Evolutionary conservation across 345 rosid species (phyloP).

Genomic region (Arabidopsis arenosa): DNA sequence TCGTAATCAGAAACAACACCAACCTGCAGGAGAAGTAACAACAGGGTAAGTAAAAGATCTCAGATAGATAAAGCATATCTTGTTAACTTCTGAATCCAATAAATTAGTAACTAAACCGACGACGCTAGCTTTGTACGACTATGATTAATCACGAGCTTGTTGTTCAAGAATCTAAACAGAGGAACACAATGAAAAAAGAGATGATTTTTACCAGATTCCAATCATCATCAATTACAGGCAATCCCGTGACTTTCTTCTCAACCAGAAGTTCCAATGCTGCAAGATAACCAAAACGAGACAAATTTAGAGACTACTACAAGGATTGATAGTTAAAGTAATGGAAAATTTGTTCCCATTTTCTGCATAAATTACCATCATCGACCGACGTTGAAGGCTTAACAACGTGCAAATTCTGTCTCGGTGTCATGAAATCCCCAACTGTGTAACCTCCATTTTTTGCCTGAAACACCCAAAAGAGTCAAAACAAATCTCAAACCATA

Average conservation of each 20-base stretch:
- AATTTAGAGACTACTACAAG: too few species aligned
- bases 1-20: constrained; percentile 99
- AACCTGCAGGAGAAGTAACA: constrained; percentile 60
- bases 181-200: constrained; percentile 14
- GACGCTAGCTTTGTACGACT: background rate
- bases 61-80: background rate
- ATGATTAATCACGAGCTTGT: background rate
- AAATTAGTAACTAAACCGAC: background rate
- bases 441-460: constrained; percentile 63
- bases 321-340: too few species aligned
- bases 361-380: constrained; percentile 68
- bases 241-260: constrained; percentile 85
- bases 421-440: constrained; percentile 93
- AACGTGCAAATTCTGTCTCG: constrained; percentile 63
- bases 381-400: constrained; percentile 80
- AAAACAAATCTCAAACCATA: constrained; percentile 14
- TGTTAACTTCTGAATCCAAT: background rate
- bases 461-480: constrained; percentile 43
- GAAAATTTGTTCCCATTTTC: background rate
- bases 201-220: constrained; percentile 72
- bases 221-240: constrained; percentile 87
- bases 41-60: background rate
- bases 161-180: constrained; percentile 4
- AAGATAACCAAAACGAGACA: too few species aligned
- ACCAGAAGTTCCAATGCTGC: constrained; percentile 82